Base-by-base conservation (phyloP, 192 early-diverging fungal genomes). In the Chytriomyces sp. region DNA sequence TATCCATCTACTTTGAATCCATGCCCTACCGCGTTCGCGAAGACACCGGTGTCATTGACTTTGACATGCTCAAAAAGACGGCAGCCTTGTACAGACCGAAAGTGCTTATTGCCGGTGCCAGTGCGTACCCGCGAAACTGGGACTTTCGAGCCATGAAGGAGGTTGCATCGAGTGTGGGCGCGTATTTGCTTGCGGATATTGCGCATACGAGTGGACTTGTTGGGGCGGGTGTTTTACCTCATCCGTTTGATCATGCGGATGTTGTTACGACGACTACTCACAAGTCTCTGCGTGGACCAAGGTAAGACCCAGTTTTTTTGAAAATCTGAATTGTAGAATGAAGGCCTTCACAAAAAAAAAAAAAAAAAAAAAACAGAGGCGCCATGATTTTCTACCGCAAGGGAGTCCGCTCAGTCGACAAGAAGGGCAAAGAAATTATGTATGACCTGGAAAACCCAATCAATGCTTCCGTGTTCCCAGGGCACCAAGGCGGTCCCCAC, bases 251-350 rank as follows among this genome's bases (percentile, higher is more conserved):
- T 75, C 87, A 92, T 82, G 91, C 96, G 49, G 97, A 99, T 82
- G 93, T 99, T 74, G 97, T 99, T 79, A 99, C 96, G 11, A 99
- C 97, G 44, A 99, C 97, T 66, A 99, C 97, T 3, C 97, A 99
- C 90, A 99, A 99, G 82, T 97, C 96, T 16, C 90, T 99, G 60
- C 89, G 97, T 74, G 97, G 97, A n/a, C 97, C 97, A 45, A n/a
- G 73, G 67, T 68, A 68, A 47, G 1, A 13, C 46, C 16, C 8
- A 48, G 10, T 46, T 10, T 24, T 68, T 35, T n/a, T n/a, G n/a
- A 43, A 18, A 10, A 45, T 11, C 13, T 28, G 13, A 13, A 28
- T 68, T 18, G 9, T 3, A 68, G 16, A 1, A n/a, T 24, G 5
- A 20, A 47, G 1, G 2, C 9, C 44, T 43, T 46, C 18, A n/a